Conservation (phyloP, 2,329 filamentous ascomycete genomes). For the Hypoxylon sp. region DNA sequence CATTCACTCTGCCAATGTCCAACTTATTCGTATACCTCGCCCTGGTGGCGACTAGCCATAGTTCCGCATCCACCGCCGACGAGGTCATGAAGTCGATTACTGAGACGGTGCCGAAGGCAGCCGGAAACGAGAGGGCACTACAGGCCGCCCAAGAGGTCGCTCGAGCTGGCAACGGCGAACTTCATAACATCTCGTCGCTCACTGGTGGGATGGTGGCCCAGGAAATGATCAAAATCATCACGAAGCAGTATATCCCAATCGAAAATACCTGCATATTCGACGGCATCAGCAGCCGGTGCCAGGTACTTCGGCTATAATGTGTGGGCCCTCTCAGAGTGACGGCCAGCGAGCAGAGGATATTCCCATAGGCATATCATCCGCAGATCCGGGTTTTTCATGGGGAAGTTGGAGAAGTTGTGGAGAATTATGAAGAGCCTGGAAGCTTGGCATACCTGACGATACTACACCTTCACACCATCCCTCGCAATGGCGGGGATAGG, state of each 20-base stretch:
- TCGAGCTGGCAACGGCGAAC: conserved; percentile 80
- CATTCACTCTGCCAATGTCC: conserved; percentile 59
- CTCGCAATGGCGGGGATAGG: conserved; percentile 37
- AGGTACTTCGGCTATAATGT: conserved; percentile 62
- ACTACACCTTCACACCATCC: conserved; percentile 42
- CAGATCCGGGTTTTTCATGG: conserved; percentile 46
- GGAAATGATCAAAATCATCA: conserved; percentile 90
- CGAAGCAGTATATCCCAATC: conserved; percentile 75
- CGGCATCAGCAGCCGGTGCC: conserved; percentile 69
- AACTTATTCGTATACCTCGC: conserved; percentile 75
- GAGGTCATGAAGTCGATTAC: conserved; percentile 61
- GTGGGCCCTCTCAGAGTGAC: conserved; percentile 29
- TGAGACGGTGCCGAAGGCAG: conserved; percentile 56
- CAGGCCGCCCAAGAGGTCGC: conserved; percentile 72
- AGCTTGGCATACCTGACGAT: conserved; percentile 43
- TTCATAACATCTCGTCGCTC: conserved; percentile 90
- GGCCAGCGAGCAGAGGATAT: conserved; percentile 32
- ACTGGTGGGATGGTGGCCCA: conserved; percentile 95
- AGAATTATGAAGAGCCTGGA: conserved; percentile 38
- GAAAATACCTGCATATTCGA: conserved; percentile 77
- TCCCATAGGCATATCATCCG: conserved; percentile 42
- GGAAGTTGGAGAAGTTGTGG: conserved; percentile 41
- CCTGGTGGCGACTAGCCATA: conserved; percentile 62
- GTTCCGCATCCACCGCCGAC: conserved; percentile 53
- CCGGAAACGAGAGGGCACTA: conserved; percentile 57